phyloP scores from a whole-genome alignment of 2,329 filamentous ascomycete genomes.

The Leptoxyphium fumago region DNA sequence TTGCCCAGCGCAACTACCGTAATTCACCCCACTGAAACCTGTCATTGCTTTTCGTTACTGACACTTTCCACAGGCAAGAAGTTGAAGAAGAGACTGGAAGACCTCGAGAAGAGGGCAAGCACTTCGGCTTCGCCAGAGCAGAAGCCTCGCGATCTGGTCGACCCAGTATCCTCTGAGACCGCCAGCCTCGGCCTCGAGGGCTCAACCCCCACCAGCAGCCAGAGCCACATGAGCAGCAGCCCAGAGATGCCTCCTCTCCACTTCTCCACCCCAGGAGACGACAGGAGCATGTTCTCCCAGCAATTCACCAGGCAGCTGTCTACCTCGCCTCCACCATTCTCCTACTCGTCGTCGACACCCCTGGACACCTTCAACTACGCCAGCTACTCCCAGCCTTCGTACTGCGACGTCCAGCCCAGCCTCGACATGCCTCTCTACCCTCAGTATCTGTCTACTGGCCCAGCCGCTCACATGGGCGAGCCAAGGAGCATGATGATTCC shows the following conservation, averaged over 20 bases:
- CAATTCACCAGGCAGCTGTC: constrained; percentile 56
- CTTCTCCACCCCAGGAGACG: constrained; percentile 33
- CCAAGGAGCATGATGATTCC: constrained; percentile 9
- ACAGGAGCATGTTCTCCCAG: constrained; percentile 48
- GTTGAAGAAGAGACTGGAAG: constrained; percentile 78
- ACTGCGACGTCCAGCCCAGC: constrained; percentile 27
- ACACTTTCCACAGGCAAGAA: constrained; percentile 54
- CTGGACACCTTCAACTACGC: constrained; percentile 45
- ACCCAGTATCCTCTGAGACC: constrained; percentile 4
- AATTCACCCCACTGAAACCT: constrained; percentile 25
- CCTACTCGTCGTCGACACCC: constrained; percentile 55
- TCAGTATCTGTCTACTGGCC: constrained; percentile 39
- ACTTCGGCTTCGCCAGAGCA: constrained; percentile 46
- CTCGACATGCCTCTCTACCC: constrained; percentile 34
- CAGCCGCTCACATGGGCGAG: constrained; percentile 28
- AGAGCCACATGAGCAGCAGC: constrained; percentile 9
- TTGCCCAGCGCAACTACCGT: constrained; percentile 97
- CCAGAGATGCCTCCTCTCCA: constrained; percentile 14
- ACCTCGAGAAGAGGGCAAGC: constrained; percentile 63
- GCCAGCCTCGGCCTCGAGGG: constrained; percentile 6
- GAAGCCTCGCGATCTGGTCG: constrained; percentile 36
- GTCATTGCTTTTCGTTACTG: constrained; percentile 5
- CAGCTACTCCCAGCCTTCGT: constrained; percentile 10
- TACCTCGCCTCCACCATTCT: constrained; percentile 55
- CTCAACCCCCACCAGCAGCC: constrained; percentile 15